A percentile compares a stretch with the other conserved stretches of the same genome.
Conservation (phyloP, 106 monocot species). For the Hemerocallis citrina region DNA sequence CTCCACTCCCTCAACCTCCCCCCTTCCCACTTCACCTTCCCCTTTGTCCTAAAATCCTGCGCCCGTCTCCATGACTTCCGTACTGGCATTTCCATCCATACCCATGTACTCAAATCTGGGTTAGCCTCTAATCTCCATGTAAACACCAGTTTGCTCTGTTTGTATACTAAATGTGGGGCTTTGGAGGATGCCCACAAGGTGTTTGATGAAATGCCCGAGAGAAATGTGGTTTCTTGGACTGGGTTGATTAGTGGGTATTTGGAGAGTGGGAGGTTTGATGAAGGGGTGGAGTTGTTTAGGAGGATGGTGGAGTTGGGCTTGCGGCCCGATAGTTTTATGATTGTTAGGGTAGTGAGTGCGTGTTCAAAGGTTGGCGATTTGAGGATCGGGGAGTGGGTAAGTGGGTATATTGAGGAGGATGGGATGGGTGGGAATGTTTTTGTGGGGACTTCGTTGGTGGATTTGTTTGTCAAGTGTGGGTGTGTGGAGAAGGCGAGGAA, state of each 20-base stretch:
- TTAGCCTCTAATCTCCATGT: conserved; percentile 36
- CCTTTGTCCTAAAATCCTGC: conserved; percentile 69
- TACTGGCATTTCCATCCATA: conserved; percentile 34
- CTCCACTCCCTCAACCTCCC: conserved; percentile 35
- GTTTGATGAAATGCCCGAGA: conserved; percentile 63
- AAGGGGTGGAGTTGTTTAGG: conserved; percentile 34
- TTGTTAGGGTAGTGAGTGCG: conserved; percentile 44
- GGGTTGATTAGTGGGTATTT: conserved; percentile 55
- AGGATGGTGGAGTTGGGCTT: conserved; percentile 29
- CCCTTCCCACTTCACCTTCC: conserved; percentile 66
- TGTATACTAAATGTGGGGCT: conserved; percentile 53
- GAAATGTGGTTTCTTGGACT: conserved; percentile 58
- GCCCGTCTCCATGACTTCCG: conserved; percentile 21
- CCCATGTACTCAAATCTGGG: conserved; percentile 45
- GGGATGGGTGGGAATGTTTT: conserved; percentile 39
- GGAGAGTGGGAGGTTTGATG: conserved; percentile 14
- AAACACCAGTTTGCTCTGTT: conserved; percentile 35
- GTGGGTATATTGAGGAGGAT: conserved; percentile 21
- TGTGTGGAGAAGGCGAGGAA: conserved; percentile 39
- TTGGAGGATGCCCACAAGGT: conserved; percentile 29
- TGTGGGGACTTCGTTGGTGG: conserved; percentile 54
- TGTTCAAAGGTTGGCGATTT: conserved; percentile 45
- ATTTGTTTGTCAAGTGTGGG: conserved; percentile 78
- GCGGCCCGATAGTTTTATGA: conserved; percentile 51
- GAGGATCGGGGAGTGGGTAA: conserved; percentile 36